Percentiles rank a stretch among this genome's conserved stretches.
phyloP scores from a whole-genome alignment of 225 moss, liverwort and hornwort species.

The Pseudisothecium myosuroides region DNA sequence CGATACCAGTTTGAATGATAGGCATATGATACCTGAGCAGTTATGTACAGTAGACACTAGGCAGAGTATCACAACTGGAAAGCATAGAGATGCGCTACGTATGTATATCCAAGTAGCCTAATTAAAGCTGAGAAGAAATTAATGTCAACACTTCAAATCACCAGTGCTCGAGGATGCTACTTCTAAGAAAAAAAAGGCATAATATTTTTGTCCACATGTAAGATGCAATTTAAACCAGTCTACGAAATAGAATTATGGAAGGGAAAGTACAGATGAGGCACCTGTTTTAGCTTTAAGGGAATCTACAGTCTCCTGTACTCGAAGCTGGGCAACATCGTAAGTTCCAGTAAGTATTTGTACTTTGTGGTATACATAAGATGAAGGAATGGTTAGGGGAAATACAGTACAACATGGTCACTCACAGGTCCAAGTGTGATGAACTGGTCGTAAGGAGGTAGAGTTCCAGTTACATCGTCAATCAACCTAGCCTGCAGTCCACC shows the following conservation, averaged over 20 bases:
- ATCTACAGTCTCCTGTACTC: constrained; percentile 81
- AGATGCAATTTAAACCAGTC: not conserved
- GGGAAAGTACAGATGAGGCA: not conserved
- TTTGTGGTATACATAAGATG: not conserved
- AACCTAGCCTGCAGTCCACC: constrained; percentile 69
- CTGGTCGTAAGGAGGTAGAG: constrained; percentile 96
- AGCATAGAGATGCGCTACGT: not conserved
- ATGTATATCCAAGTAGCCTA: not conserved
- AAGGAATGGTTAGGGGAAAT: not conserved
- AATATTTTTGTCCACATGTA: not conserved
- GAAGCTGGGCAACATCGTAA: constrained; percentile 40
- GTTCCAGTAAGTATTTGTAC: not conserved
- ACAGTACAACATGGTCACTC: not conserved
- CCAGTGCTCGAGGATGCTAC: not conserved
- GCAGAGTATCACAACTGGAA: not conserved
- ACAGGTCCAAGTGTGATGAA: constrained; percentile 98
- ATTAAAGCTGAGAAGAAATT: not conserved
- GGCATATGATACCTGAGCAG: not conserved
- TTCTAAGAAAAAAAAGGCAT: not conserved
- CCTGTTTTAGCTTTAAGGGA: constrained; percentile 79
- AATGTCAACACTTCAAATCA: not conserved
- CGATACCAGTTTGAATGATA: not conserved
- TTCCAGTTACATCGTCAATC: constrained; percentile 96
- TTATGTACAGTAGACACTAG: not conserved
- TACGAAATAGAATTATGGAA: not conserved